Evolutionary conservation across 208 protist species (phyloP).

Genomic region (Leishmania gerbilli): DNA sequence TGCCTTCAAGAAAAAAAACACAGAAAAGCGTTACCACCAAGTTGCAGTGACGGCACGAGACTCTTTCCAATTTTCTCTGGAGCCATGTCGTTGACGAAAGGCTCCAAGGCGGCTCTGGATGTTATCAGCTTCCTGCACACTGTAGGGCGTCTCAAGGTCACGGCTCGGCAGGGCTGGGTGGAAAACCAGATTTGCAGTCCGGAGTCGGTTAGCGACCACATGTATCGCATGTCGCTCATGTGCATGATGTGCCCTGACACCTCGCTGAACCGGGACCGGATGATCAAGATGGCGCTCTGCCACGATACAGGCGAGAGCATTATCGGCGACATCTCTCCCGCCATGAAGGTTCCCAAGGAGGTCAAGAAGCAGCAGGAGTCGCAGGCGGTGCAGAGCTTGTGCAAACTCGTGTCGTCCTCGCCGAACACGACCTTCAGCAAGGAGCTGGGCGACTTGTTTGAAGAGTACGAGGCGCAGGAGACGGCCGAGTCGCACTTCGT

Average conservation of each 20-base stretch:
- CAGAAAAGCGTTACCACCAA: not conserved
- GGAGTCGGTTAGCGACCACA: conserved; percentile 92
- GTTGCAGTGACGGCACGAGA: not conserved
- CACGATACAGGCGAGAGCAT: conserved; percentile 90
- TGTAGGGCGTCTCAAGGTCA: conserved; percentile 84
- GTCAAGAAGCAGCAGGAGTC: conserved; percentile 75
- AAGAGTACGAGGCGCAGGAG: conserved; percentile 88
- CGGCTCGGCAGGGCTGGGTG: conserved; percentile 88
- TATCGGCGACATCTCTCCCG: conserved; percentile 87
- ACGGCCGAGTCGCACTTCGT: conserved; percentile 86
- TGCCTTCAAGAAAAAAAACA: not conserved
- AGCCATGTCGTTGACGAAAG: conserved; percentile 26
- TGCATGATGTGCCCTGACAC: conserved; percentile 91
- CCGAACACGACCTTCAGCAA: conserved; percentile 38
- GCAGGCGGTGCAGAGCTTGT: conserved; percentile 62
- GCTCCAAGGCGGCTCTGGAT: conserved; percentile 32
- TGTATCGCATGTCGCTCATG: conserved; percentile 92
- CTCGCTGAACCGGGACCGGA: conserved; percentile 61
- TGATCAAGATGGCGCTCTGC: conserved; percentile 90
- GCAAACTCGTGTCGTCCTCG: conserved; percentile 38
- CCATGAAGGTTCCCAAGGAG: conserved; percentile 82
- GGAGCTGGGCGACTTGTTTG: conserved; percentile 73
- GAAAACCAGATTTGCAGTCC: conserved; percentile 66
- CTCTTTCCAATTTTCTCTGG: not conserved
- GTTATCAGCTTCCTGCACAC: conserved; percentile 76